These are phyloP conservation scores for Pleurotus citrinopileatus DNA, from an alignment of 768 basidiomycete species.

Conservation along the genomic window DNA sequence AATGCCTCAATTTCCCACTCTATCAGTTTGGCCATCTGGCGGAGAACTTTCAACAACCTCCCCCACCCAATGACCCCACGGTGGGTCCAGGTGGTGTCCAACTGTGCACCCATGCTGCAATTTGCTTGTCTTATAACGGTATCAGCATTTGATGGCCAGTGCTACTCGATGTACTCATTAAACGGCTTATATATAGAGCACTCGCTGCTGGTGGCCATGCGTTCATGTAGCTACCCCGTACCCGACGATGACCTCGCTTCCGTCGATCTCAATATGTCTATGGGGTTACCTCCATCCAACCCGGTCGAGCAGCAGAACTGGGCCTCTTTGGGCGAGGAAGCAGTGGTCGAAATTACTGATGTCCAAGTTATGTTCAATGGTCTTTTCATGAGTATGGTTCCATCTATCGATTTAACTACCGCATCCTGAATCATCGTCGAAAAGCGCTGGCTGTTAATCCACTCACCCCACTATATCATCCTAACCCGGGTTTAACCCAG, in stretches of 20 bases:
- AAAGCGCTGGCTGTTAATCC: conserved; percentile 42
- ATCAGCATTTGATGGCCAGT: conserved; percentile 6
- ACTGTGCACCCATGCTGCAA: conserved; percentile 55
- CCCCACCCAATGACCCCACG: conserved; percentile 24
- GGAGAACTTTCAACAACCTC: conserved; percentile 28
- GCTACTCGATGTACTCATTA: background rate
- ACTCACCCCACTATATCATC: conserved; percentile 40
- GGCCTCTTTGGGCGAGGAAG: conserved; percentile 62
- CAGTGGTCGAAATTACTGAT: conserved; percentile 58
- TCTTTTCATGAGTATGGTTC: conserved; percentile 36
- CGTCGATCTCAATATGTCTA: conserved; percentile 40
- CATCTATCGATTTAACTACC: background rate
- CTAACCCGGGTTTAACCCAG: conserved; percentile 33
- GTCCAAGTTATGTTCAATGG: conserved; percentile 51
- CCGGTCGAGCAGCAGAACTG: conserved; percentile 33
- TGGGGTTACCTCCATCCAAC: conserved; percentile 22
- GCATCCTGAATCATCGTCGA: background rate
- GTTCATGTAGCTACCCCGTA: conserved; percentile 48
- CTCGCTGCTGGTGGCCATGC: conserved; percentile 61
- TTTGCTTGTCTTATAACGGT: conserved; percentile 64
- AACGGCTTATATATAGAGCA: conserved; percentile 46
- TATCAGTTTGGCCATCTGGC: conserved; percentile 32
- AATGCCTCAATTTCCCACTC: conserved; percentile 48
- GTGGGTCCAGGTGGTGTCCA: conserved; percentile 34
- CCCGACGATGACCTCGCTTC: conserved; percentile 27